Base-by-base conservation (phyloP, 495 filamentous ascomycete species). In the Lentithecium fluviatile region DNA sequence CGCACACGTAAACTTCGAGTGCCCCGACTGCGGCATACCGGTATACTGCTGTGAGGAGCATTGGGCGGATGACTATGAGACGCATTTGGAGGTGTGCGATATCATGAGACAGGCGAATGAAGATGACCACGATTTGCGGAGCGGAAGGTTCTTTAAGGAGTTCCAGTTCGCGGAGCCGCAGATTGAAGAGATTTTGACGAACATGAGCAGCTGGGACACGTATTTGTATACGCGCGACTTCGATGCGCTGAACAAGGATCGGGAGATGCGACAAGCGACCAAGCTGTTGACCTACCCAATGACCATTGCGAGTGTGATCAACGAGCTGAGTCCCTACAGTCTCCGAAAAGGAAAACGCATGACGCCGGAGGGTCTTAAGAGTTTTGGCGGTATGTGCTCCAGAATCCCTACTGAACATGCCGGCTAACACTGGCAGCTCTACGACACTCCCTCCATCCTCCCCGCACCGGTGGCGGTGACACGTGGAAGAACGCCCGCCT, bases 181-280 rank as follows among this genome's bases (percentile, higher is more conserved):
- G 75, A 85, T 95, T 73, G 92, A 97, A 56, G 92, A 96, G 70
- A 88, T 88, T 50, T 77, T 93, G 64, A 82, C 95, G 52, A 99
- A 99, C 77, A 92, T 97, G 88, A 96, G 88, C 32, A 97, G 94
- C 73, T 99, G 94, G 94, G 94, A 99, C 70, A 97, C 94, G 0
- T 89, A 90, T 59, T 75, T 97, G 47, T 99, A 96, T 70, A 89
- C 91, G 1, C 80, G 95, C 45, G 84, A 92, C 57, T 97, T 91
- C 69, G 80, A 83, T 37, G 94, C 94, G 7, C 88, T 99, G 68
- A 89, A 99, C 65, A 83, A 88, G 43, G 90, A 93, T 60, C 79
- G 92, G 34, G 86, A 82, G 62, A 83, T 97, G 82, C 80, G 94
- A 56, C 94, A 99, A 74, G 91, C 88, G 19, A 99, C 94, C 6